These are phyloP conservation scores for Bothriochloa decipiens DNA, from an alignment of 176 grass and related monocot species.

Conservation along the genomic window DNA sequence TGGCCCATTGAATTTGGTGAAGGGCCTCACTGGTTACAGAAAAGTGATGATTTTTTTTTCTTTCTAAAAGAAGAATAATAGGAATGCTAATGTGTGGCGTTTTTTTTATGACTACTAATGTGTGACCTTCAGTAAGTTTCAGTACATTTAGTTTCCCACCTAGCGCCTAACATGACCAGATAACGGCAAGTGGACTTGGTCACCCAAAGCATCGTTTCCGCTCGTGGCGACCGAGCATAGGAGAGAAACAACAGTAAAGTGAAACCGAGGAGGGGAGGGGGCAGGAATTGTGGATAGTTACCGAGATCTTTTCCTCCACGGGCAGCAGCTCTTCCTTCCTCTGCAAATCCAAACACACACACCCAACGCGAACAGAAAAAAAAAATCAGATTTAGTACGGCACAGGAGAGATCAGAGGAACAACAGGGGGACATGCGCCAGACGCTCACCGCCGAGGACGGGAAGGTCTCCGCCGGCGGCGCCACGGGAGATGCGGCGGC, in stretches of 20 bases:
- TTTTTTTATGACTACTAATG: no score
- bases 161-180: neutral
- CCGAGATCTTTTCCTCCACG: conserved; percentile 77
- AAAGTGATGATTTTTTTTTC: neutral
- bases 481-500: neutral
- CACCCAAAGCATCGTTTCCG: neutral
- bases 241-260: neutral
- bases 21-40: neutral
- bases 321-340: conserved; percentile 62
- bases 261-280: neutral
- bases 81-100: neutral
- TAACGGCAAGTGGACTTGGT: neutral
- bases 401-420: neutral
- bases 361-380: neutral
- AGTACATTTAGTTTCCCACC: neutral
- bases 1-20: neutral
- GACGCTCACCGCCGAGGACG: conserved; percentile 47
- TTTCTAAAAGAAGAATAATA: neutral
- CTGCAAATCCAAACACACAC: conserved; percentile 24
- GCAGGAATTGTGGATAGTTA: neutral
- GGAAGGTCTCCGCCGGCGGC: neutral
- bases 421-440: no score
- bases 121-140: neutral
- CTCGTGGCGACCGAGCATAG: neutral
- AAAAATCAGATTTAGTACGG: neutral